Percentiles rank a stretch among this genome's conserved stretches.
These are phyloP conservation scores for Syncephalastrum sp. DNA, from an alignment of 371 early-diverging fungal genomes.

Conservation along the genomic window DNA sequence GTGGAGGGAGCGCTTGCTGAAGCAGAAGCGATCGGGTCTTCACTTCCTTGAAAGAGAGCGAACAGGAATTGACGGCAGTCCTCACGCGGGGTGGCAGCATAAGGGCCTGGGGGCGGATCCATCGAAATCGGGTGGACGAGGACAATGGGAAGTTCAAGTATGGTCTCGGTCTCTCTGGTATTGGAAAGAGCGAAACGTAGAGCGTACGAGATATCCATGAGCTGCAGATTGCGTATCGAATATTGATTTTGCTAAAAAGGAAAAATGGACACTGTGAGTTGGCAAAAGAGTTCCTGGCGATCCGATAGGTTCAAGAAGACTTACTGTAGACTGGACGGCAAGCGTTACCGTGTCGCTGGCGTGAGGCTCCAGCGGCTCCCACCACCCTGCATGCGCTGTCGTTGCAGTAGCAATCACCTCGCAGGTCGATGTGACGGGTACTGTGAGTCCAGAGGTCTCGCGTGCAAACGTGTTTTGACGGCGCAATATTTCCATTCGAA, in stretches of 20 bases:
- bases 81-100: neutral
- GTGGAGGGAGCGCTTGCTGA: too few relatives aligned
- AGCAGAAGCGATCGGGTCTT: too few relatives aligned
- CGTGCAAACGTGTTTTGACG: constrained; percentile 23
- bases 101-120: constrained; percentile 32
- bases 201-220: constrained; percentile 1
- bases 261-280: neutral
- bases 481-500: constrained; percentile 31
- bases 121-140: constrained; percentile 34
- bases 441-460: neutral
- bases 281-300: neutral
- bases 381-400: constrained; percentile 23
- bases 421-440: constrained; percentile 21
- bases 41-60: too few relatives aligned
- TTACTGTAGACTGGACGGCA: constrained; percentile 29
- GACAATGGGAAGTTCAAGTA: constrained; percentile 26
- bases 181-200: neutral
- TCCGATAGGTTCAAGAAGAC: neutral
- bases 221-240: constrained; percentile 17
- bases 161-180: constrained; percentile 8
- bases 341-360: constrained; percentile 20
- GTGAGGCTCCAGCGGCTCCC: constrained; percentile 23
- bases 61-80: too few relatives aligned
- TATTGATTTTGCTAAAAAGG: constrained; percentile 15
- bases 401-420: constrained; percentile 14